Evolutionary conservation across 2,329 filamentous ascomycete genomes (phyloP), one percentile per base, ranked within the genome.

Genomic region (Hypoxylon sp.): DNA sequence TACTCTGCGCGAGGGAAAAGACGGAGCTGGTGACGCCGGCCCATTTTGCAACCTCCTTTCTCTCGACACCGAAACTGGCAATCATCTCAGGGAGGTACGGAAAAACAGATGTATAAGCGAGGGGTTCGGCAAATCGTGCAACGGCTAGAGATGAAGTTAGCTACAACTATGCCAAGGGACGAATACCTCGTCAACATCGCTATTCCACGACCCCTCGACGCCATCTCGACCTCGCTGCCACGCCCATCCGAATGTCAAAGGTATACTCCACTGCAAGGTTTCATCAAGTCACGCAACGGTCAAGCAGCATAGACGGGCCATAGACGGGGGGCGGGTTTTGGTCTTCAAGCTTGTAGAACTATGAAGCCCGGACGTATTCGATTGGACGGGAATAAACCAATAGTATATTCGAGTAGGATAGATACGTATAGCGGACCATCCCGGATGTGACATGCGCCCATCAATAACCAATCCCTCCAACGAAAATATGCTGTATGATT

Each of bases 31-130:
- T 90, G 59, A 92, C 79, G 53, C 91, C 91, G n/a, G 89, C 91
- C 90, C 91, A 94, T 80, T 89, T 90, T 43, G 91, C 91, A 22
- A 97, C 86, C 46, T 92, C 83, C 69, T 90, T 86, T 68, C 88
- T 84, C 6, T 86, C 82, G 15, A 96, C 82, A 8, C 90, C 88
- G 67, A 96, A 93, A 74, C 88, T 90, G 70, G 89, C 85, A 59
- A 97, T 91, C 91, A 97, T 95, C 77, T 94, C 91, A 10, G 91
- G 91, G 67, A 90, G 82, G 70, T 83, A 85, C 74, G 90, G 90
- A 64, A 89, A 89, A 67, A 92, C 87, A 22, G 89, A 91, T 13
- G 90, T 92, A 70, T 91, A 81, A 6, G 90, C 85, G 64, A 90
- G 79, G 7, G 91, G 91, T 75, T 94, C 91, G 64, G 91, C 89